Evolutionary conservation across 1,284 basidiomycete genomes (phyloP).

Genomic region (Rhodotorula sp.): DNA sequence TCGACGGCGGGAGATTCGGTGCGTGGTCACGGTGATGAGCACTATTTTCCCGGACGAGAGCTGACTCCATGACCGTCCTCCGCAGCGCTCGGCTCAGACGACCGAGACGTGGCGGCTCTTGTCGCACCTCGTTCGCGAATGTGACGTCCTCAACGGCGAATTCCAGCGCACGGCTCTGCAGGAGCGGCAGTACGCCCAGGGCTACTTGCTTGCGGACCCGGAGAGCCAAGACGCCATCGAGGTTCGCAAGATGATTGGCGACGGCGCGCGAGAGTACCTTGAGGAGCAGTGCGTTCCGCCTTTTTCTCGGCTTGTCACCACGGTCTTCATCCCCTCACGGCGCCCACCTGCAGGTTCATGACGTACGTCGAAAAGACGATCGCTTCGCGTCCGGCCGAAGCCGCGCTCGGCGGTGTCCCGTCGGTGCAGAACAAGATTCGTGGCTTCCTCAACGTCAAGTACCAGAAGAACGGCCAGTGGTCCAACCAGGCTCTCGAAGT

Average conservation of each 20-base stretch:
- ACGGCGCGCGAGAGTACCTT: constrained; percentile 53
- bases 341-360: no score
- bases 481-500: constrained; percentile 76
- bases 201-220: constrained; percentile 49
- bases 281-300: constrained; percentile 60
- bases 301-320: constrained; percentile 59
- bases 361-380: constrained; percentile 79
- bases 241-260: constrained; percentile 46
- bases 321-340: no score
- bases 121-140: constrained; percentile 53
- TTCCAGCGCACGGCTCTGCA: constrained; percentile 46
- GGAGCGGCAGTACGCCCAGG: constrained; percentile 55
- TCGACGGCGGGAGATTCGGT: constrained; percentile 21
- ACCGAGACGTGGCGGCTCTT: constrained; percentile 53
- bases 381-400: constrained; percentile 78
- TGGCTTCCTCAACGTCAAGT: constrained; percentile 76
- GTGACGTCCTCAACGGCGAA: constrained; percentile 51
- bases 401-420: constrained; percentile 86
- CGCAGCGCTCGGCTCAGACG: constrained; percentile 47
- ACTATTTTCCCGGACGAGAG: no score
- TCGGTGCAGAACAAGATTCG: constrained; percentile 84
- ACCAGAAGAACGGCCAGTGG: constrained; percentile 73
- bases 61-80: no score
- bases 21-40: not conserved
- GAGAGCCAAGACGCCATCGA: constrained; percentile 42